Base-by-base conservation (phyloP, 768 basidiomycete species). In the Rhodotorula paludigena region DNA sequence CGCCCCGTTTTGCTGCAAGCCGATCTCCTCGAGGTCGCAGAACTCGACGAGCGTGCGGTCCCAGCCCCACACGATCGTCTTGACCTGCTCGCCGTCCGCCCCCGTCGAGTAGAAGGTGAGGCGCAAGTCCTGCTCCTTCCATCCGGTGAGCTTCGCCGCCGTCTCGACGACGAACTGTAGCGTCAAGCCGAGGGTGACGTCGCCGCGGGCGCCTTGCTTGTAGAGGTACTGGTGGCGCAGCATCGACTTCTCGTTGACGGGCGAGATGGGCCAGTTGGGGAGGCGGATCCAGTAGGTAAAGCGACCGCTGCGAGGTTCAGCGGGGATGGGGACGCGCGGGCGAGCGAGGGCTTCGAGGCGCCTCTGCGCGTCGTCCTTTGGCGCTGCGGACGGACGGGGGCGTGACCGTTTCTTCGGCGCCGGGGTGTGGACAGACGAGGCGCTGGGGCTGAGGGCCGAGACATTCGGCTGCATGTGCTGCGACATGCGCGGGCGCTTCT, bases 201-300 rank as follows among this genome's bases (percentile, higher is more conserved):
- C 45, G 28, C 51, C 60, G 30, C 32, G n/a, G 14, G 41, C 62
- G 32, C 41, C 39, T n/a, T 63, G 55, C 44, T 47, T 63, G 44
- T 39, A 30, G 14, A 56, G 8, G 33, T 35, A 60, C 9, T 30
- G 5, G 8, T 45, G 47, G 8, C 33, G 12, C 21, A 63, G 11
- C 9, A 2, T 5, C 12, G 42, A 10, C 20, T 48, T 30, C 52
- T 32, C 33, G 35, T 54, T 55, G 25, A 14, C 14, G 6, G 62
- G 62, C 21, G 53, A 44, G 54, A 30, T 5, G 11, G 62, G 62
- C 33, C 33, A 42, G 28, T 63, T 63, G 5, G 62, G 62, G 6
- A 63, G 54, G 5, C 62, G 62, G 33, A 63, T 41, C n/a, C 39
- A 55, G 20, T 55, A 44, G 54, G 45, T 45, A 35, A 56, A 55